Conservation (phyloP, 441 rosid genomes). For the Rhodomyrtus psidioides region DNA sequence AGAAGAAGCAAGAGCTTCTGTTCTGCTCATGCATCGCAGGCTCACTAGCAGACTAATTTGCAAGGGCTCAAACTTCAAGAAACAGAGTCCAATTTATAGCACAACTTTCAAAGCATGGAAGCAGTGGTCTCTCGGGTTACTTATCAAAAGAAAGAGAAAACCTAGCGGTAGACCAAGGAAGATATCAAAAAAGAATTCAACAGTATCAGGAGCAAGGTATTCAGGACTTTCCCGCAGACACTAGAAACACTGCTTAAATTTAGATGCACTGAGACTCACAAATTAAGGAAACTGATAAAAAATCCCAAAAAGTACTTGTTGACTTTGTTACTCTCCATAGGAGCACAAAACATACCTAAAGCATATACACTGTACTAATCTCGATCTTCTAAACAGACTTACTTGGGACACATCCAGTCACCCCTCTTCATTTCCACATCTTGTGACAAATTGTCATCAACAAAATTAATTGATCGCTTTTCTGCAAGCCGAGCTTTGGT, state of each 20-base stretch:
- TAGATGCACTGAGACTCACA: not conserved
- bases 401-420: conserved; percentile 72
- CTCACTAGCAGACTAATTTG: not conserved
- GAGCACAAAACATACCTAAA: not conserved
- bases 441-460: conserved; percentile 15
- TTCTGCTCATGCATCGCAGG: not conserved
- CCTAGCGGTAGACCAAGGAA: not conserved
- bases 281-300: not conserved
- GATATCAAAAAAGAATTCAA: not conserved
- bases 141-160: not conserved
- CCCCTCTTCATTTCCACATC: conserved; percentile 61
- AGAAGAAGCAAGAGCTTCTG: not conserved
- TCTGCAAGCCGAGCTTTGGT: conserved; percentile 8
- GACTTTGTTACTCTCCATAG: not conserved
- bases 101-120: not conserved
- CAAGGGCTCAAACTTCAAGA: not conserved
- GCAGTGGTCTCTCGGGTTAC: not conserved
- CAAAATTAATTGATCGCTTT: conserved; percentile 5
- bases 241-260: not conserved
- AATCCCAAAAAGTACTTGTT: not conserved
- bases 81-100: not conserved
- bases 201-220: not conserved
- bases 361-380: not conserved
- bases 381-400: conserved; percentile 23
- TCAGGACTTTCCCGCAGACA: not conserved